These are phyloP conservation scores for Serendipita vermifera DNA, from an alignment of 768 basidiomycete genomes.

Conservation along the genomic window DNA sequence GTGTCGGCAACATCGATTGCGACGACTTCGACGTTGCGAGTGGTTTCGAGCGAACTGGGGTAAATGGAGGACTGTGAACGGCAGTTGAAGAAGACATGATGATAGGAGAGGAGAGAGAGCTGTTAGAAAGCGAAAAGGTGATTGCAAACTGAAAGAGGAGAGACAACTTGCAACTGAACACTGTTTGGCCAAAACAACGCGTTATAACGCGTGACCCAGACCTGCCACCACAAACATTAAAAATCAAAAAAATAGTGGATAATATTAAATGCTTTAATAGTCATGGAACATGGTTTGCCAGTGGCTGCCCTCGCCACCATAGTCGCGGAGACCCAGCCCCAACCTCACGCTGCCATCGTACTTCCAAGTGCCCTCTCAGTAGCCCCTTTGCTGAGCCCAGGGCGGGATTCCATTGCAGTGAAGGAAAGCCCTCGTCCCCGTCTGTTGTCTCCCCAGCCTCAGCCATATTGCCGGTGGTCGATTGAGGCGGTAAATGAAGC, in stretches of 20 bases:
- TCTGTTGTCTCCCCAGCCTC: constrained; percentile 11
- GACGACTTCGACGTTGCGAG: background rate
- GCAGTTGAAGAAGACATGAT: no score
- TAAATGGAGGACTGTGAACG: background rate
- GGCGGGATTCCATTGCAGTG: constrained; percentile 58
- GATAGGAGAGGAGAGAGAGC: background rate
- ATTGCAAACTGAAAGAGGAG: no score
- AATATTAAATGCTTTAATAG: background rate
- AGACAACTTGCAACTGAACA: background rate
- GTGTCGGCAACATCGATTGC: background rate
- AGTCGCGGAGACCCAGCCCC: constrained; percentile 28
- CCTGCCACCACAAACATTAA: no score
- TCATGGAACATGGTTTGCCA: constrained; percentile 19
- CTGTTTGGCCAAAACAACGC: no score
- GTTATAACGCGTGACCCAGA: no score
- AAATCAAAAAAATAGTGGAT: background rate
- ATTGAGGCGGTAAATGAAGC: constrained; percentile 51
- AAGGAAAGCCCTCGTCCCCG: constrained; percentile 27
- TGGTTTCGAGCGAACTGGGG: background rate
- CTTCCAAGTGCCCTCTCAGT: constrained; percentile 46
- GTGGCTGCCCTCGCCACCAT: constrained; percentile 28
- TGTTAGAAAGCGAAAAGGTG: background rate
- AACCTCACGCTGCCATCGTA: constrained; percentile 48
- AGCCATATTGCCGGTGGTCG: constrained; percentile 9
- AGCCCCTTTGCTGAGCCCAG: constrained; percentile 42